Conservation (phyloP, 305 asterid species). For the Andrographis paniculata region DNA sequence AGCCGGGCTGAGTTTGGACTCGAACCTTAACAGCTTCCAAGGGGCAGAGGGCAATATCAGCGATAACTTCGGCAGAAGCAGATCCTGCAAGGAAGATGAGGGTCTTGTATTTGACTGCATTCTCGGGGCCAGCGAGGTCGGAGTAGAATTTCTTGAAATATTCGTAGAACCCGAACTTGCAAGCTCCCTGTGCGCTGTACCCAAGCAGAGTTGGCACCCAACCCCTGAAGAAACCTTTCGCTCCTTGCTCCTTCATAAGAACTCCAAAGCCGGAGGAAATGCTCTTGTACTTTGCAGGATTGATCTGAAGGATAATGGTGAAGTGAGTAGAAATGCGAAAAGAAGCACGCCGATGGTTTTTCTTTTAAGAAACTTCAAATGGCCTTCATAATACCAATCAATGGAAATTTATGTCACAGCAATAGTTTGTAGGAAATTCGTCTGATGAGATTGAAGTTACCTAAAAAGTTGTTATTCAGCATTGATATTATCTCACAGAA, state of each 20-base stretch:
- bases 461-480: too few species aligned
- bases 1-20: constrained; percentile 91
- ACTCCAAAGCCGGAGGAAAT: constrained; percentile 76
- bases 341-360: neutral
- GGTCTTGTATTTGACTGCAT: constrained; percentile 70
- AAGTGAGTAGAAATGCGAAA: neutral
- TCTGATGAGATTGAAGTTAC: too few species aligned
- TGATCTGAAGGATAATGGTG: constrained; percentile 35
- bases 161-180: constrained; percentile 90
- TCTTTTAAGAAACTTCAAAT: neutral
- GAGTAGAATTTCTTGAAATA: constrained; percentile 80
- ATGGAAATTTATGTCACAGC: too few species aligned
- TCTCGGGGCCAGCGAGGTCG: constrained; percentile 78
- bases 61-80: constrained; percentile 89
- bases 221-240: constrained; percentile 75
- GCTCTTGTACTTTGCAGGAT: constrained; percentile 78
- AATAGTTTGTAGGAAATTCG: too few species aligned
- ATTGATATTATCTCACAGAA: too few species aligned
- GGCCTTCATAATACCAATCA: too few species aligned
- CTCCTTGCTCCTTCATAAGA: constrained; percentile 68
- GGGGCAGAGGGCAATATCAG: constrained; percentile 84
- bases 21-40: constrained; percentile 90
- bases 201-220: constrained; percentile 91
- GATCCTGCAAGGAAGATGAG: constrained; percentile 83
- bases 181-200: constrained; percentile 93